These are phyloP conservation scores for Globisporangium mamillatum DNA, from an alignment of 352 stramenopile species.

Conservation along the genomic window DNA sequence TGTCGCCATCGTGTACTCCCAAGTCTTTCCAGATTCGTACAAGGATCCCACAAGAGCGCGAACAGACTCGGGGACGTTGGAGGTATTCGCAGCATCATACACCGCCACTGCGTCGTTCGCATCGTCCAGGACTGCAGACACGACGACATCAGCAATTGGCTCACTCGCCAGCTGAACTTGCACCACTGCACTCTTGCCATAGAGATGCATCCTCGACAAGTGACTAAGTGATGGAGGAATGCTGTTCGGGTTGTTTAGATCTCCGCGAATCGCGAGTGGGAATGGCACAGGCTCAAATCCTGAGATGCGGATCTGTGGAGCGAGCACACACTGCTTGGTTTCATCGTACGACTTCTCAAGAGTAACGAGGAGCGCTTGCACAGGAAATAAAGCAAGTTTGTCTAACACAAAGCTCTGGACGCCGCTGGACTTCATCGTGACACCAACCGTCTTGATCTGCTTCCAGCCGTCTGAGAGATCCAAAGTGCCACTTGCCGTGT, in stretches of 20 bases:
- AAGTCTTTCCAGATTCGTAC: constrained; percentile 41
- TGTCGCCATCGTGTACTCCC: constrained; percentile 37
- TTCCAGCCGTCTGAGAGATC: constrained; percentile 38
- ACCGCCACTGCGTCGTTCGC: constrained; percentile 27
- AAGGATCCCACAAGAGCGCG: constrained; percentile 25
- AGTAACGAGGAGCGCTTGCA: constrained; percentile 30
- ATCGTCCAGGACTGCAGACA: constrained; percentile 32
- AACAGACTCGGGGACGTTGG: constrained; percentile 15
- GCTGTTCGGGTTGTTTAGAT: constrained; percentile 31
- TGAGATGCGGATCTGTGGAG: constrained; percentile 30
- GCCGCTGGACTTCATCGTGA: constrained; percentile 48
- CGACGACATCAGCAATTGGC: constrained; percentile 39
- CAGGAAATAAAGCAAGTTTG: constrained; percentile 24
- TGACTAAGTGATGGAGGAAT: constrained; percentile 32
- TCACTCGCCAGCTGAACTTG: constrained; percentile 54
- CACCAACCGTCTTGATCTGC: constrained; percentile 27
- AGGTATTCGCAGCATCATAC: constrained; percentile 42
- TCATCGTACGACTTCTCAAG: constrained; percentile 66
- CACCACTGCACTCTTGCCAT: constrained; percentile 28
- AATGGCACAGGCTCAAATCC: constrained; percentile 44
- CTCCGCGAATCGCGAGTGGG: constrained; percentile 41
- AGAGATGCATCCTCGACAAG: constrained; percentile 59
- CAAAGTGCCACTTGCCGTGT: constrained; percentile 17
- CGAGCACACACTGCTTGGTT: constrained; percentile 33
- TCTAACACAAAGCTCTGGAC: constrained; percentile 30